These are phyloP conservation scores for Jatropha curcas DNA, from an alignment of 345 rosid genomes.

Conservation along the genomic window DNA sequence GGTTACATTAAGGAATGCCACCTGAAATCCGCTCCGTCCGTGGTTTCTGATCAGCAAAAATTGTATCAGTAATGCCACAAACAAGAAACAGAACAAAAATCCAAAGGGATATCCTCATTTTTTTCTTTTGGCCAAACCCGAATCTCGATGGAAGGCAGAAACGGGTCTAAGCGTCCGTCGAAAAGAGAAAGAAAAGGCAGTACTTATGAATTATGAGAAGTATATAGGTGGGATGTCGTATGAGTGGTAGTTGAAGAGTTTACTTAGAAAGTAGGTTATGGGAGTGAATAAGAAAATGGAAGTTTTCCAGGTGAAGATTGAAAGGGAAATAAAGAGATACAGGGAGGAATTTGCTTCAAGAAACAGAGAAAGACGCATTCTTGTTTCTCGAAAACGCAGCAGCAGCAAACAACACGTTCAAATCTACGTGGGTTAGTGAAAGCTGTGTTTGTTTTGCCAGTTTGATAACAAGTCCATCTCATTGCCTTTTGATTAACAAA, in stretches of 20 bases:
- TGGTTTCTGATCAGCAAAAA: slow-evolving; percentile 42
- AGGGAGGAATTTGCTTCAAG: slow-evolving; percentile 67
- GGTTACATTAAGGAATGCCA: slow-evolving; percentile 14
- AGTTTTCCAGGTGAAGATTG: slow-evolving; percentile 28
- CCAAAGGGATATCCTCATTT: slow-evolving; percentile 43
- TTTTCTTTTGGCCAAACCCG: slow-evolving; percentile 17
- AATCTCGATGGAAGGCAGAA: slow-evolving; percentile 11
- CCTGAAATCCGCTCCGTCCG: slow-evolving; percentile 84
- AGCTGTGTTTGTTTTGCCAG: slow-evolving; percentile 51
- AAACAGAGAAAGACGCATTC: slow-evolving; percentile 43
- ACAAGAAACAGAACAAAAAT: slow-evolving; percentile 34
- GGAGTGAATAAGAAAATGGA: slow-evolving; percentile 28
- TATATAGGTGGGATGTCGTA: slow-evolving; percentile 67
- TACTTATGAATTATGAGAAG: slow-evolving; percentile 44
- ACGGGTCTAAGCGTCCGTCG: slow-evolving; percentile 28
- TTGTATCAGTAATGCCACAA: slow-evolving; percentile 22
- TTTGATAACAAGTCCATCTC: slow-evolving; percentile 48
- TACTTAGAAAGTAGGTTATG: slow-evolving; percentile 55
- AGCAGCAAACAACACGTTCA: slow-evolving; percentile 7
- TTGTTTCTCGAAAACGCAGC: not conserved
- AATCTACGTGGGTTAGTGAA: slow-evolving; percentile 21
- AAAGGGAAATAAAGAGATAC: slow-evolving; percentile 36
- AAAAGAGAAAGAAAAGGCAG: slow-evolving; percentile 21
- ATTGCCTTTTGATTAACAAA: not conserved
- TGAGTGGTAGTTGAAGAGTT: slow-evolving; percentile 67